A percentile compares a stretch with the other conserved stretches of the same genome.
These are phyloP conservation scores for Dryas alaskensis DNA, from an alignment of 306 rosid genomes.

Conservation along the genomic window DNA sequence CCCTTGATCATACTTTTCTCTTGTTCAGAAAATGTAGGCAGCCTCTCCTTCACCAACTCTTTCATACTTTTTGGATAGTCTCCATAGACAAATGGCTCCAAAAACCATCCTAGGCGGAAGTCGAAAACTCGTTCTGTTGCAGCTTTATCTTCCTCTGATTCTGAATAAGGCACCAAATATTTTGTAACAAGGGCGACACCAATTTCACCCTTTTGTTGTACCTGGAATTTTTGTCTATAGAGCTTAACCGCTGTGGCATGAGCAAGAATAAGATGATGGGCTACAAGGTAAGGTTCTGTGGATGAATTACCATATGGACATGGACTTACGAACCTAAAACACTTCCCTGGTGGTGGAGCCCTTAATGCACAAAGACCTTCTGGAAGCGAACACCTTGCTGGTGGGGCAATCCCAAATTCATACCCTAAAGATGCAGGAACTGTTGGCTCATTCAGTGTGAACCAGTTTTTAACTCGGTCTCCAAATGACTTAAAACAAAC, in stretches of 20 bases:
- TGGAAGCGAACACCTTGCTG: slow-evolving; percentile 49
- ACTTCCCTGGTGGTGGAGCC: not conserved
- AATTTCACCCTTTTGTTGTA: slow-evolving; percentile 1
- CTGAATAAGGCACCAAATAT: slow-evolving; percentile 2
- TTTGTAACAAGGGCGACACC: not conserved
- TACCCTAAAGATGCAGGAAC: slow-evolving; percentile 16
- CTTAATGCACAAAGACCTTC: slow-evolving; percentile 29
- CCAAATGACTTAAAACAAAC: slow-evolving; percentile 52
- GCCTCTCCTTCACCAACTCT: slow-evolving; percentile 4
- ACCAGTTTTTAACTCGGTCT: slow-evolving; percentile 56
- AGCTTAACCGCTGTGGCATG: slow-evolving; percentile 31
- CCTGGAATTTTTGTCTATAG: slow-evolving; percentile 28
- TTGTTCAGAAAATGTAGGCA: slow-evolving; percentile 3
- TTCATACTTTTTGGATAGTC: slow-evolving; percentile 3
- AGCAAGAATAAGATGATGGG: slow-evolving; percentile 34
- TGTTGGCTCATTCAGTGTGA: slow-evolving; percentile 47
- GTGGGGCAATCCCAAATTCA: slow-evolving; percentile 41
- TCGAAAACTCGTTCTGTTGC: not conserved
- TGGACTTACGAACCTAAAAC: not conserved
- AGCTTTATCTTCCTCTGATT: slow-evolving; percentile 5
- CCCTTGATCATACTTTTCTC: slow-evolving; percentile 6
- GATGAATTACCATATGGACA: slow-evolving; percentile 19
- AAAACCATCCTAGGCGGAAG: slow-evolving; percentile 15
- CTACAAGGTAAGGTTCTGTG: slow-evolving; percentile 31
- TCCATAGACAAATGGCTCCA: not conserved